Evolutionary conservation across 139 green algal genomes (phyloP), one percentile per base, ranked within the genome.

Genomic region (Volvox africanus): DNA sequence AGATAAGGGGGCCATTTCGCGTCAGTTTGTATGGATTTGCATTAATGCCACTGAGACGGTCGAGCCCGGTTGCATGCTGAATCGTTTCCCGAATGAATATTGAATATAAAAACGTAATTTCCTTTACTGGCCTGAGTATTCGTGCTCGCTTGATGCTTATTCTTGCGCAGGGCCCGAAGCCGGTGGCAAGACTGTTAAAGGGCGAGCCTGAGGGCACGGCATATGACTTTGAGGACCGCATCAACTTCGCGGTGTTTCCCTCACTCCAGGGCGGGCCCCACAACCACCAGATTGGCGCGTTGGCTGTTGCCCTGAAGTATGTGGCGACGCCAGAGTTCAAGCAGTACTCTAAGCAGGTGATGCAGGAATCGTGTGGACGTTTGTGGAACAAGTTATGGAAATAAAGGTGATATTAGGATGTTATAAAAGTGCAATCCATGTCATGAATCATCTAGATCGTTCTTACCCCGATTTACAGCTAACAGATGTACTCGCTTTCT

Each of bases 231-330:
- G 98, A 99, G 95, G 94, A 97, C 87, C 96, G 96, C 81, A 99
- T 99, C 94, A 99, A 99, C 96, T 99, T 99, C 88, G 95, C 97
- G 2, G 97, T 99, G 35, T 99, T 99, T 95, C 97, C 97, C 16
- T 95, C 94, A 1, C 92, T 98, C 55, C 97, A 99, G 96, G 98
- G 98, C 61, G 98, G 98, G 9, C 98, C 98, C 24, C 98, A 99
- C 96, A 99, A 99, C 97, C 98, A 99, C 96, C 99, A 98, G 92
- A 99, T 99, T 81, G 93, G 95, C n/a, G 98, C 97, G 17, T 96
- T 99, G 73, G 97, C 98, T 1, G 97, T 98, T n/a, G 98, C 98
- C 0, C 96, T 99, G n/a, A 99, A 99, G 95, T 94, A 98, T 93
- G 98, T 96, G 1, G 86, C 90, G 33, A 96, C 91, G 6, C 91